Conservation (phyloP, 192 early-diverging fungal species). For the Backusella australiensis region DNA sequence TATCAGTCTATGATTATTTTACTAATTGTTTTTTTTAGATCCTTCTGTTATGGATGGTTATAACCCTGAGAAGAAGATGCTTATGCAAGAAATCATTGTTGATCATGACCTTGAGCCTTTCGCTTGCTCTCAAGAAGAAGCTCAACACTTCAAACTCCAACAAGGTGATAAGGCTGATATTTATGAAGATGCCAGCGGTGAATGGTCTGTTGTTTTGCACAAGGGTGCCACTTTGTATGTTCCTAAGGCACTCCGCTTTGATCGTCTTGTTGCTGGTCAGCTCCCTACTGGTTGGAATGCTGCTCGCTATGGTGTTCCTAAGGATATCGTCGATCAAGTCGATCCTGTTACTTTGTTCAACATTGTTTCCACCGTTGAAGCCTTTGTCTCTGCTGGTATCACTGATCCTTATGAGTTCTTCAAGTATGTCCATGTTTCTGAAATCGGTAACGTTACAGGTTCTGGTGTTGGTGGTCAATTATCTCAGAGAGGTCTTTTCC, state of each 20-base stretch:
- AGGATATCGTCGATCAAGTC: slow-evolving; percentile 88
- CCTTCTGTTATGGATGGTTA: slow-evolving; percentile 81
- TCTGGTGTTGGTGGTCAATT: slow-evolving; percentile 88
- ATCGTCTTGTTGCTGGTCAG: slow-evolving; percentile 88
- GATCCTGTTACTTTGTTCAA: slow-evolving; percentile 90
- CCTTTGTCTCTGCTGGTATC: slow-evolving; percentile 85
- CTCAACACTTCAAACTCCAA: slow-evolving; percentile 75
- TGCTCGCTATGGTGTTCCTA: slow-evolving; percentile 87
- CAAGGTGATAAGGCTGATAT: slow-evolving; percentile 80
- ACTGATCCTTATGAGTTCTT: slow-evolving; percentile 98
- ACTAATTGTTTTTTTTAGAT: slow-evolving; percentile 36
- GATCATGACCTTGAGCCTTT: slow-evolving; percentile 86
- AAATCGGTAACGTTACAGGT: slow-evolving; percentile 89
- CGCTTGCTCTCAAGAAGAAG: slow-evolving; percentile 84
- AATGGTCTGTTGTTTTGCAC: slow-evolving; percentile 76
- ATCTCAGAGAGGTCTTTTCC: slow-evolving; percentile 77
- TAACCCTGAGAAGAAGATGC: slow-evolving; percentile 80
- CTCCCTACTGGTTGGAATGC: slow-evolving; percentile 96
- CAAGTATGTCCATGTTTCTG: slow-evolving; percentile 92
- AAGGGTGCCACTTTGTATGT: slow-evolving; percentile 88
- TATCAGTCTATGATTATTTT: neutral
- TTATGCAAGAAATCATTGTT: slow-evolving; percentile 88
- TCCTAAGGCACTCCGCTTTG: slow-evolving; percentile 91
- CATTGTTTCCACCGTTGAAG: slow-evolving; percentile 89
- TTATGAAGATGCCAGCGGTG: slow-evolving; percentile 61